Base-by-base conservation (phyloP, 2,329 filamentous ascomycete species). In the Pseudocercospora macadamiae region DNA sequence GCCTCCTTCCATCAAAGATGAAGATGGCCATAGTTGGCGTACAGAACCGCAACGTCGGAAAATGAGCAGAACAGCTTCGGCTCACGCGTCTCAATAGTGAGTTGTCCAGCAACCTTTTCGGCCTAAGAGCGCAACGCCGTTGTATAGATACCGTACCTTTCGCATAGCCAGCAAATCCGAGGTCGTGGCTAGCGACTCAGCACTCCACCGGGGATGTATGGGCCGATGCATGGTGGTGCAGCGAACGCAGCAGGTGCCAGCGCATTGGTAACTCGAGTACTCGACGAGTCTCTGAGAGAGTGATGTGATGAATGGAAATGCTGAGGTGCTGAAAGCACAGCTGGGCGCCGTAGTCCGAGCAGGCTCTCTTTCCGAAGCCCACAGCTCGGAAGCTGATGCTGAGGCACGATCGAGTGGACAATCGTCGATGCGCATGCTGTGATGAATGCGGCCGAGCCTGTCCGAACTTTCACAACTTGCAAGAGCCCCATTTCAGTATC, bases 1-100 rank as follows among this genome's bases (percentile, higher is more conserved):
- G 48, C 48, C 21, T 51, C 30, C 8, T 36, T 36, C 48, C 44
- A 54, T 59, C 30, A 39, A n/a, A 49, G 56, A 36, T 36, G 51
- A 25, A 25, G 44, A 37, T 37, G 54, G 19, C 32, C 39, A 51
- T 34, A 30, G 16, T 19, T 42, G 34, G 36, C 47, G 30, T 44
- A 14, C 42, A 42, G 37, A 18, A 42, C 37, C 37, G 16, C 16
- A 9, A n/a, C 23, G 16, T n/a, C 23, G 37, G 18, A 42, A 42
- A 10, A 42, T 42, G 37, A 42, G 23, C 16, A 21, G 3, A 10
- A 21, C 12, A 19, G 4, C 21, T n/a, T 18, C 7, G 10, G 36
- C 36, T 21, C 36, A 21, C n/a, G n/a, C n/a, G n/a, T n/a, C n/a
- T n/a, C n/a, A n/a, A n/a, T n/a, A n/a, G n/a, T n/a, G n/a, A n/a